Evolutionary conservation across 176 grass and related monocot genomes (phyloP), one percentile per base, ranked within the genome.

Genomic region (Hsuehochloa calcarea): DNA sequence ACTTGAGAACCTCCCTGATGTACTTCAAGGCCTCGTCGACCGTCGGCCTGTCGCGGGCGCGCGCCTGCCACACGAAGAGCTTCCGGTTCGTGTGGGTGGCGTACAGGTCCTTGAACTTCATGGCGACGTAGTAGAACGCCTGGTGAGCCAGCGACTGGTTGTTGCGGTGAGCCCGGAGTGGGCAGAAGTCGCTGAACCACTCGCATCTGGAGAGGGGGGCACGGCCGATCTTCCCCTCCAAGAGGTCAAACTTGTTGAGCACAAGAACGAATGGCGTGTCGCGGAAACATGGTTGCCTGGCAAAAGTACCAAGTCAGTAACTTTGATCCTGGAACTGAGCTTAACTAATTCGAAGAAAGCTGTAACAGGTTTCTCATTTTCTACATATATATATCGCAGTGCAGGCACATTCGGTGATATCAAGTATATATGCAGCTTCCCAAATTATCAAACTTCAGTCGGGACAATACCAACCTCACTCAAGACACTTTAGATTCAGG

Each of bases 221-320:
- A 0, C 71, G 91, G 6, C 78, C 70, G 5, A 98, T 94, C 85
- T 95, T 98, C 87, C 95, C 93, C 88, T 95, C 96, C 0, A 98
- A 91, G 38, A 93, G 81, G 87, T 98, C 93, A 1, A 93, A 98
- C 83, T 98, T 98, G 91, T 98, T 98, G 65, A 98, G 91, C 71
- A 98, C 87, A 31, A 98, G 88, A 22, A 98, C 83, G 43, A 98
- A 98, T n/a, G 88, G 93, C 0, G 88, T 98, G 50, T 98, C 85
- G 0, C 73, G 77, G 84, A 98, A 98, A 70, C 93, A 98, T 3
- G 91, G 77, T 62, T 98, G 89, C 85, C 96, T 98, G 89, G 31
- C 52, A 64, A 86, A 80, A 74, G 40, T 0, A 22, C 5, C 5
- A 34, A 74, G 7, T 79, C 2, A 46, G 67, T 56, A 26, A 10